A percentile compares a stretch with the other conserved stretches of the same genome.
Conservation (phyloP, 2,329 filamentous ascomycete genomes). For the Scedosporium dehoogii region DNA sequence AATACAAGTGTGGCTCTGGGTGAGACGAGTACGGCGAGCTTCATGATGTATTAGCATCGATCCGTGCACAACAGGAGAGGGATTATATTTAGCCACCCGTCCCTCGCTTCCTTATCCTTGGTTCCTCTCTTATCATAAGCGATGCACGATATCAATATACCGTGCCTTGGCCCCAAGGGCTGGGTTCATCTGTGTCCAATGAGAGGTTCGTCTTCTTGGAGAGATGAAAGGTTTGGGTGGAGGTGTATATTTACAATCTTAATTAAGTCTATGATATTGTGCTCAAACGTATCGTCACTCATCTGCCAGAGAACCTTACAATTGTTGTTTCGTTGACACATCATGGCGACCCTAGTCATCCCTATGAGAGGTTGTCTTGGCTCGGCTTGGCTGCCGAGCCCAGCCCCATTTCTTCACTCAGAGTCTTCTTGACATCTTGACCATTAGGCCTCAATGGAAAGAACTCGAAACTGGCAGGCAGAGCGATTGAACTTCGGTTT, state of each 20-base stretch:
- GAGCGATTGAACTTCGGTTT: neutral
- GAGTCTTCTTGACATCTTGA: neutral
- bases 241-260: too few relatives aligned
- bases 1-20: too few relatives aligned
- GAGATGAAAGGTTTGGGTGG: neutral
- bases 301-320: too few relatives aligned
- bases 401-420: neutral
- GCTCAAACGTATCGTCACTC: too few relatives aligned
- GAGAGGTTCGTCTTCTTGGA: neutral
- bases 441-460: neutral
- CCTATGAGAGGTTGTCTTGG: too few relatives aligned
- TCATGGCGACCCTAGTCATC: too few relatives aligned
- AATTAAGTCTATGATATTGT: too few relatives aligned
- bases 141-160: neutral
- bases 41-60: too few relatives aligned
- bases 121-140: neutral
- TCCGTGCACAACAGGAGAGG: neutral
- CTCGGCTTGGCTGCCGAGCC: too few relatives aligned
- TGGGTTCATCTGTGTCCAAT: neutral
- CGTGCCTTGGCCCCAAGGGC: neutral
- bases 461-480: neutral
- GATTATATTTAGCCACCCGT: neutral
- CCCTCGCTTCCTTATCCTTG: neutral
- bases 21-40: too few relatives aligned
- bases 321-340: too few relatives aligned